These are phyloP conservation scores for Phanerochaete carnosa DNA, from an alignment of 768 basidiomycete species.

Conservation along the genomic window DNA sequence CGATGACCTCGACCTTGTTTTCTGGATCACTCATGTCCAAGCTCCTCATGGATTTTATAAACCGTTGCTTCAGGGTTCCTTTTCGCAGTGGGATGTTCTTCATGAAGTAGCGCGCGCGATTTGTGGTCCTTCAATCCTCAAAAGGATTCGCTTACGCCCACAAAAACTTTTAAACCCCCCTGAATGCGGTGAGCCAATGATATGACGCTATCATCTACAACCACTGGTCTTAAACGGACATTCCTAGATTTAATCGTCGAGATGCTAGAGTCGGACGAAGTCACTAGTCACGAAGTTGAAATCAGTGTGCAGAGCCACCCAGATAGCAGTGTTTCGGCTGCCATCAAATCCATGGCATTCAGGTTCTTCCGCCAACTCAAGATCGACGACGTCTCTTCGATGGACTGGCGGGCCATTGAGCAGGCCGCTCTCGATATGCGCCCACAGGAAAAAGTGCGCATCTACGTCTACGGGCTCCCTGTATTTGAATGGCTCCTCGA, in stretches of 20 bases:
- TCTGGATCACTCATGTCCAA: neutral
- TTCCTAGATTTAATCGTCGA: neutral
- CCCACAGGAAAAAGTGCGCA: neutral
- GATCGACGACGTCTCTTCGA: neutral
- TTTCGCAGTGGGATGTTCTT: neutral
- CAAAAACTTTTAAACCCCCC: neutral
- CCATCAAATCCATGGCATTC: neutral
- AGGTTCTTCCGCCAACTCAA: neutral
- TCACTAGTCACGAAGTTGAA: neutral
- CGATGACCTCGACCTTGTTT: neutral
- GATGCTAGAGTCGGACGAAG: neutral
- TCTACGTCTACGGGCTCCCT: neutral
- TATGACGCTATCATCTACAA: neutral
- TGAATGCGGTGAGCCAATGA: neutral
- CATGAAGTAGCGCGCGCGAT: neutral
- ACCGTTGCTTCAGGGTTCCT: neutral
- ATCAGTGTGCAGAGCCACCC: neutral
- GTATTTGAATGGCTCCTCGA: neutral
- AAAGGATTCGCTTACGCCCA: neutral
- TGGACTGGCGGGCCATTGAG: neutral
- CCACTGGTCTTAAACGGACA: neutral
- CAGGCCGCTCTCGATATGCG: neutral
- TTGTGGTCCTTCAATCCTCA: neutral
- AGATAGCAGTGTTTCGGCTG: neutral
- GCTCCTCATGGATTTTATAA: neutral